Percentiles rank a stretch among this genome's conserved stretches.
Evolutionary conservation across 2,329 filamentous ascomycete genomes (phyloP).

Genomic region (Dactylellina sp.): DNA sequence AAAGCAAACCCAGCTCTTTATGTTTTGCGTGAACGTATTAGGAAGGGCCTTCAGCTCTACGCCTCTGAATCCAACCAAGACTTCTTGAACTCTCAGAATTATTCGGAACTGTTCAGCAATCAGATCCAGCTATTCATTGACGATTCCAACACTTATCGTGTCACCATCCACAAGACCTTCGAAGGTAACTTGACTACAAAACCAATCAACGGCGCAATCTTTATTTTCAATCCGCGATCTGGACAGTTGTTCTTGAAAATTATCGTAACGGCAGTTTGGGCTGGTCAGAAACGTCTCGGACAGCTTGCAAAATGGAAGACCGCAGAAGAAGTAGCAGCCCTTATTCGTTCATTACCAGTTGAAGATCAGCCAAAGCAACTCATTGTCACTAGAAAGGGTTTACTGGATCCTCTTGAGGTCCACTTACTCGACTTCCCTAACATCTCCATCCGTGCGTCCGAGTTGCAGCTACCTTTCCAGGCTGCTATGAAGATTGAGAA

Average conservation of each 20-base stretch:
- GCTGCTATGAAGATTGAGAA: conserved; percentile 99
- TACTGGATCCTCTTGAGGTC: conserved; percentile 95
- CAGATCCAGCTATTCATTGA: conserved; percentile 99
- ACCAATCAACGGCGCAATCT: conserved; percentile 98
- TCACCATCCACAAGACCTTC: conserved; percentile 99
- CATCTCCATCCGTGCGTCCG: conserved; percentile 96
- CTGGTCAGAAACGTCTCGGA: conserved; percentile 97
- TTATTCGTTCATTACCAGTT: conserved; percentile 93
- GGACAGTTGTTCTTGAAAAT: conserved; percentile 99
- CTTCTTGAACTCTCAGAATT: conserved; percentile 99
- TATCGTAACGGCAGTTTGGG: conserved; percentile 99
- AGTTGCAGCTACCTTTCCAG: conserved; percentile 97
- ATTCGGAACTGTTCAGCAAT: conserved; percentile 98
- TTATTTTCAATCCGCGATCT: conserved; percentile 99
- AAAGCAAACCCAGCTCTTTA: conserved; percentile 98
- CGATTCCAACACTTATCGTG: conserved; percentile 98
- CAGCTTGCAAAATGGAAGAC: conserved; percentile 99
- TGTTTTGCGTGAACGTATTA: conserved; percentile 94
- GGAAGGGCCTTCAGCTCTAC: conserved; percentile 97
- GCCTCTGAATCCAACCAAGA: conserved; percentile 99
- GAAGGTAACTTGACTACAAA: conserved; percentile 99
- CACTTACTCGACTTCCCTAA: conserved; percentile 98
- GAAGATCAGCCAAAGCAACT: conserved; percentile 99
- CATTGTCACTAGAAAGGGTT: conserved; percentile 96
- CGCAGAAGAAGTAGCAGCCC: conserved; percentile 96